Percentiles rank a stretch among this genome's conserved stretches.
Conservation (phyloP, 2,329 filamentous ascomycete genomes). For the Daldinia sp. region DNA sequence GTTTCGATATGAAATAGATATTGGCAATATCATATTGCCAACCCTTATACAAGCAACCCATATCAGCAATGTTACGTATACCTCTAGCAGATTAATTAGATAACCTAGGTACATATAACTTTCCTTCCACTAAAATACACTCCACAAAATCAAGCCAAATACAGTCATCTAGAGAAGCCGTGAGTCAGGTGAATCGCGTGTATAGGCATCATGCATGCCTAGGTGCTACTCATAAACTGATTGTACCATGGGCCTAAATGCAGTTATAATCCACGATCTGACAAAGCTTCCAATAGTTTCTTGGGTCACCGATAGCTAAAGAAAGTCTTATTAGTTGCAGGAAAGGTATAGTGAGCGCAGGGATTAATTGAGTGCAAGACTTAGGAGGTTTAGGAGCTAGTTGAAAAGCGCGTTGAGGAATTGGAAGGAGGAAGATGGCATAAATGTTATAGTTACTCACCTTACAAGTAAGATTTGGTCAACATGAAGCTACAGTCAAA, state of each 20-base stretch:
- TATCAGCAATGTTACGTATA: background rate
- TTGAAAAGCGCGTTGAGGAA: conserved; percentile 42
- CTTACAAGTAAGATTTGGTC: conserved; percentile 35
- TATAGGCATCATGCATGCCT: background rate
- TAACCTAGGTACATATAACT: background rate
- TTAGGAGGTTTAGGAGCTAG: background rate
- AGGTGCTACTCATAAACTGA: too few species aligned
- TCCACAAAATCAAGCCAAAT: background rate
- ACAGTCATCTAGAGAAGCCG: background rate
- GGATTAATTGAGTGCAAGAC: background rate
- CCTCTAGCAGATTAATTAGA: background rate
- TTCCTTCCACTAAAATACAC: background rate
- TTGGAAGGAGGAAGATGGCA: conserved; percentile 43
- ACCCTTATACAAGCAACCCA: background rate
- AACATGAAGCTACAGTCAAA: background rate
- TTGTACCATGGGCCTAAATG: too few species aligned
- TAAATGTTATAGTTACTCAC: conserved; percentile 33
- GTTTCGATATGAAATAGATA: background rate
- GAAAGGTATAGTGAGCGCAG: background rate
- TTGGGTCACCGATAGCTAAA: background rate
- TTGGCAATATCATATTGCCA: too few species aligned
- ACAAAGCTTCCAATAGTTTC: background rate
- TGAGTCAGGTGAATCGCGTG: background rate
- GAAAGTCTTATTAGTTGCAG: background rate
- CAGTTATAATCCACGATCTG: too few species aligned